Conservation (phyloP, 495 filamentous ascomycete species). For the Schizothecium vesticola region DNA sequence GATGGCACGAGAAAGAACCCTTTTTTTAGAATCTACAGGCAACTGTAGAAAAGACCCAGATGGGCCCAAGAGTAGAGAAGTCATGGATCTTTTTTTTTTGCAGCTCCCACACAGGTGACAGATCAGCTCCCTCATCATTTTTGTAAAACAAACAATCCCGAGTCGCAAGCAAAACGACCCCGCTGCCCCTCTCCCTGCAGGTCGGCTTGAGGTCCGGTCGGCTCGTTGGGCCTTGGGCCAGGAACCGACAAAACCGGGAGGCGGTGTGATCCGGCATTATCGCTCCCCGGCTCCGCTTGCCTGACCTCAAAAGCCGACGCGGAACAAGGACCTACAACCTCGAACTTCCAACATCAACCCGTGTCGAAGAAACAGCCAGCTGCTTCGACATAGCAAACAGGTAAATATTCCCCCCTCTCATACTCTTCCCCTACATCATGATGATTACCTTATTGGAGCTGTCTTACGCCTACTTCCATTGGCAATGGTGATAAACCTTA, state of each 20-base stretch:
- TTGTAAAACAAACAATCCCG: not conserved
- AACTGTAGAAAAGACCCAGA: not conserved
- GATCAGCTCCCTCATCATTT: not conserved
- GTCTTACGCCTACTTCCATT: constrained; percentile 61
- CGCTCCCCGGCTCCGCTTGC: not conserved
- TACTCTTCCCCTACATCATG: constrained; percentile 37
- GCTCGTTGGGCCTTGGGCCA: not conserved
- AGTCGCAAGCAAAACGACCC: not conserved
- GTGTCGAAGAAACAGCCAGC: not conserved
- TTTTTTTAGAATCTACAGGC: not conserved
- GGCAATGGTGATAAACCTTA: constrained; percentile 47
- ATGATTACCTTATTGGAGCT: constrained; percentile 84
- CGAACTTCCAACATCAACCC: not conserved
- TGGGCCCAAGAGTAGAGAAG: not conserved
- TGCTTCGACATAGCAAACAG: not conserved
- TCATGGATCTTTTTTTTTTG: not conserved
- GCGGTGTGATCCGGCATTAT: not conserved
- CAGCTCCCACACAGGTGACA: not conserved
- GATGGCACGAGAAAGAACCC: not conserved
- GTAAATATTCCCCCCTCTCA: not conserved
- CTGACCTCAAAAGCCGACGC: not conserved
- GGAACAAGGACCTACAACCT: not conserved
- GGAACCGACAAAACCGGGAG: not conserved
- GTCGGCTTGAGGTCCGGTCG: not conserved
- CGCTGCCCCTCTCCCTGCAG: not conserved